These are phyloP conservation scores for Buxus sempervirens DNA, from an alignment of 164 flowering plant genomes.

Conservation along the genomic window DNA sequence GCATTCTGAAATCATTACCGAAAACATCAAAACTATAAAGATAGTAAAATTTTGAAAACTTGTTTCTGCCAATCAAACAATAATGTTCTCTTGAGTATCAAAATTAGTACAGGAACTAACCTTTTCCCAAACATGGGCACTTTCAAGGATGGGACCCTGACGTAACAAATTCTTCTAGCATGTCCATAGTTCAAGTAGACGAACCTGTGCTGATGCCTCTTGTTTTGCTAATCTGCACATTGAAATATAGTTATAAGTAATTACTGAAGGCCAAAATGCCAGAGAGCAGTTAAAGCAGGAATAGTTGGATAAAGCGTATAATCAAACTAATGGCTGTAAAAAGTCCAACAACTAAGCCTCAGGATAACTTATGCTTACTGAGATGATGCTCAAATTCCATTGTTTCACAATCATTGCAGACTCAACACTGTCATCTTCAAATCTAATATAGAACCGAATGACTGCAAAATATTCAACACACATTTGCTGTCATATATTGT, in stretches of 20 bases:
- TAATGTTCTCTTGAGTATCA: too few relatives aligned
- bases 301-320: not conserved
- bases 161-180: slow-evolving; percentile 84
- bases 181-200: slow-evolving; percentile 97
- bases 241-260: not conserved
- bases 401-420: slow-evolving; percentile 96
- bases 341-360: not conserved
- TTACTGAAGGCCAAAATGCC: too few relatives aligned
- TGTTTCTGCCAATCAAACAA: too few relatives aligned
- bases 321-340: too few relatives aligned
- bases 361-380: slow-evolving; percentile 49
- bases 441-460: slow-evolving; percentile 91
- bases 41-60: too few relatives aligned
- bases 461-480: slow-evolving; percentile 44
- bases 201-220: slow-evolving; percentile 94
- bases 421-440: slow-evolving; percentile 98
- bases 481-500: not conserved
- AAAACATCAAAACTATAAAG: too few relatives aligned
- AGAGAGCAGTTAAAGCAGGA: not conserved
- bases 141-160: slow-evolving; percentile 74
- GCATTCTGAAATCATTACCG: too few relatives aligned
- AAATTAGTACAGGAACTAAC: too few relatives aligned
- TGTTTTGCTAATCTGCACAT: slow-evolving; percentile 92
- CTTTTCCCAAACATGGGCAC: not conserved
- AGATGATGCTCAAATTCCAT: slow-evolving; percentile 98